phyloP scores from a whole-genome alignment of 768 basidiomycete species.

The Amanita muscaria region DNA sequence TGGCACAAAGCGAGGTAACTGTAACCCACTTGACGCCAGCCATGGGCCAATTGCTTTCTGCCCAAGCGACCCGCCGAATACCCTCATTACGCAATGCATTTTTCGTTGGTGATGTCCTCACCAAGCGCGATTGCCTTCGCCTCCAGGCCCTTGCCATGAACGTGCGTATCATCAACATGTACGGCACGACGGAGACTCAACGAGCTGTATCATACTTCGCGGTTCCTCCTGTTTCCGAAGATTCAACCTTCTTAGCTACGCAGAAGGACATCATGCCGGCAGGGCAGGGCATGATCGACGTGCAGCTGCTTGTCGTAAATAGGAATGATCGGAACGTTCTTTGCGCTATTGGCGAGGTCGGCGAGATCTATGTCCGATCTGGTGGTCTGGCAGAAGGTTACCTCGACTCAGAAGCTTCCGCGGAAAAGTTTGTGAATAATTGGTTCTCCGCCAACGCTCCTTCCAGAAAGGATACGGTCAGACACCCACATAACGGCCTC shows the following conservation, averaged over 20 bases:
- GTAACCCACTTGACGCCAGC: conserved; percentile 98
- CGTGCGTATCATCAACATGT: conserved; percentile 98
- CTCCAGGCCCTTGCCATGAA: conserved; percentile 89
- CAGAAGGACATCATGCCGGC: conserved; percentile 99
- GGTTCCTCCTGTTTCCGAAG: conserved; percentile 75
- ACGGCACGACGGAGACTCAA: conserved; percentile 98
- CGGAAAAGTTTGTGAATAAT: conserved; percentile 89
- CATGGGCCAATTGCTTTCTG: conserved; percentile 95
- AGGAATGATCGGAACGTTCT: conserved; percentile 73
- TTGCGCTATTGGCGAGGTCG: conserved; percentile 93
- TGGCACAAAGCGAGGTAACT: conserved; percentile 84
- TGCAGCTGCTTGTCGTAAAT: conserved; percentile 95
- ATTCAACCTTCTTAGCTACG: conserved; percentile 84
- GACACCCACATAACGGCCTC: conserved; percentile 44
- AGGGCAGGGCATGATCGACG: conserved; percentile 95
- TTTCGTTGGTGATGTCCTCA: conserved; percentile 98
- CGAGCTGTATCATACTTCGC: conserved; percentile 96
- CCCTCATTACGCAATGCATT: conserved; percentile 85
- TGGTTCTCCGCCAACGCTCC: conserved; percentile 64
- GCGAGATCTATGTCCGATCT: conserved; percentile 96
- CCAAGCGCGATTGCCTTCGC: conserved; percentile 94
- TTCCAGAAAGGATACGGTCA: conserved; percentile 62
- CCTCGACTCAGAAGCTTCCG: conserved; percentile 70
- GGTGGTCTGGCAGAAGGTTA: conserved; percentile 96
- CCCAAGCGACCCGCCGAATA: conserved; percentile 72